A percentile compares a stretch with the other conserved stretches of the same genome.
These are phyloP conservation scores for Xylaria intraflava DNA, from an alignment of 495 filamentous ascomycete species.

Conservation along the genomic window DNA sequence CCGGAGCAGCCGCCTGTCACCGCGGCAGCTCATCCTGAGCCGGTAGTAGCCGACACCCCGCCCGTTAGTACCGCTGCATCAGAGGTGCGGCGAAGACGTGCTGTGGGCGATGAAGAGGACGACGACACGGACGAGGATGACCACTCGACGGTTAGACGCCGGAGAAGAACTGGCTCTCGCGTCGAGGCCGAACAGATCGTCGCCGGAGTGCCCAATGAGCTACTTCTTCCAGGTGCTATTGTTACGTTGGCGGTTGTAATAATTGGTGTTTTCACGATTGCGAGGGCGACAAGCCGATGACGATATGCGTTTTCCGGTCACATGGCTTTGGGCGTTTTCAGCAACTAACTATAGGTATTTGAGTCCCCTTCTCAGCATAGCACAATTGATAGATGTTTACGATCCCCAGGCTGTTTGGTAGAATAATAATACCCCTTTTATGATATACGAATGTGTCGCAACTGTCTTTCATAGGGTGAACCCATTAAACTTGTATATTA, in stretches of 20 bases:
- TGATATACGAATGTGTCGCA: background rate
- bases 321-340: conserved; percentile 6
- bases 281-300: conserved; percentile 64
- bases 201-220: conserved; percentile 87
- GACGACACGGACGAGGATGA: conserved; percentile 60
- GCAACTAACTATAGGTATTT: conserved; percentile 5
- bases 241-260: conserved; percentile 93
- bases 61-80: conserved; percentile 44
- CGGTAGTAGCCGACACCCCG: conserved; percentile 39
- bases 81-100: conserved; percentile 49
- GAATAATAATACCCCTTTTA: conserved; percentile 3
- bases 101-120: conserved; percentile 43
- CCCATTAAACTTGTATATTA: too few relatives aligned
- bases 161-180: conserved; percentile 30
- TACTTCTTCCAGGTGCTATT: conserved; percentile 88
- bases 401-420: conserved; percentile 2
- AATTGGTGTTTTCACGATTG: conserved; percentile 85
- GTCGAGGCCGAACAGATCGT: conserved; percentile 65
- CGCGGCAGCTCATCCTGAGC: conserved; percentile 61
- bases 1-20: conserved; percentile 75
- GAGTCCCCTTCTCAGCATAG: conserved; percentile 1
- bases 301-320: background rate
- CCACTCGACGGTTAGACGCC: conserved; percentile 38
- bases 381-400: conserved; percentile 16
- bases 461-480: background rate